phyloP scores from a whole-genome alignment of 73 alveolate species.

The Paraurostyla sp. region DNA sequence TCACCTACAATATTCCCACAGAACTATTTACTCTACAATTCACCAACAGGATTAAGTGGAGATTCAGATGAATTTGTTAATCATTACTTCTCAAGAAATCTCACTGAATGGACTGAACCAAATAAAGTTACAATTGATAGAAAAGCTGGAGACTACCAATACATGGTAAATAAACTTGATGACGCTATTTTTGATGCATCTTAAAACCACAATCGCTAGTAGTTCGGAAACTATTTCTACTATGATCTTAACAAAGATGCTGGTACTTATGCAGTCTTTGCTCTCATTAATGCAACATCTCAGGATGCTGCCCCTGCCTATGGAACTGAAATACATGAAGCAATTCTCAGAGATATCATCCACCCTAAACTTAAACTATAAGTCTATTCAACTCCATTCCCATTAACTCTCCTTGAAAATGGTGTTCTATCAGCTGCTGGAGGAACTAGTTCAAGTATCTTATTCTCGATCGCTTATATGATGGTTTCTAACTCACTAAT shows the following conservation, averaged over 20 bases:
- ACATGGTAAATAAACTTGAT: slow-evolving; percentile 36
- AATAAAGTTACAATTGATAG: neutral
- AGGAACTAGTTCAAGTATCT: slow-evolving; percentile 12
- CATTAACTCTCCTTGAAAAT: slow-evolving; percentile 15
- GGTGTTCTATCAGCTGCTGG: slow-evolving; percentile 51
- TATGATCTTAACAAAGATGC: neutral
- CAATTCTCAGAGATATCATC: neutral
- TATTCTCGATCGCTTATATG: slow-evolving; percentile 68
- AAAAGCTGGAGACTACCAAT: slow-evolving; percentile 11
- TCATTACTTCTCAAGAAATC: neutral
- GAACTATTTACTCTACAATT: slow-evolving; percentile 51
- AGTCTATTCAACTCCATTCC: slow-evolving; percentile 41
- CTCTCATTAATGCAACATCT: slow-evolving; percentile 36
- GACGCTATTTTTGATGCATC: slow-evolving; percentile 37
- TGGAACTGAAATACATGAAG: slow-evolving; percentile 27
- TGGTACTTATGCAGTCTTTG: neutral
- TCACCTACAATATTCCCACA: slow-evolving; percentile 48
- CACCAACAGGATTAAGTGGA: no score
- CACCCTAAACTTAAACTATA: neutral
- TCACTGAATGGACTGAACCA: slow-evolving; percentile 15
- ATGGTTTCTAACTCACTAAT: slow-evolving; percentile 71
- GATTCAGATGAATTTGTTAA: neutral
- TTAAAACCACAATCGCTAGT: neutral
- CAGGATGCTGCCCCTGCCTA: slow-evolving; percentile 38
- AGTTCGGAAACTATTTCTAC: slow-evolving; percentile 34